These are phyloP conservation scores for Epichloe baconii DNA, from an alignment of 2,329 filamentous ascomycete species.

Conservation along the genomic window DNA sequence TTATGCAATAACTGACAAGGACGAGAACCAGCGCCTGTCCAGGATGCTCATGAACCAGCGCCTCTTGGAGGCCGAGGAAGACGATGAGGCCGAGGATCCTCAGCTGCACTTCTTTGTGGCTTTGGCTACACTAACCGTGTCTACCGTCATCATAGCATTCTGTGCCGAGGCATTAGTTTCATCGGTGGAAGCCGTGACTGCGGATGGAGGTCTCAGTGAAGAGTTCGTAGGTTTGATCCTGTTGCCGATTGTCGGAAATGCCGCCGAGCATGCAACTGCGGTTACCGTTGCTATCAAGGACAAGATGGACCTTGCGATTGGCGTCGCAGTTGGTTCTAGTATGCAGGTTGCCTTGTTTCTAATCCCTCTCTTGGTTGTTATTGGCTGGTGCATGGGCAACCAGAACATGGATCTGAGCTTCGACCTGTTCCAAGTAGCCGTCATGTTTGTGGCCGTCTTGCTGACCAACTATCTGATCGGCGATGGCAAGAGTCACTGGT, in stretches of 20 bases:
- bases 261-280: conserved; percentile 69
- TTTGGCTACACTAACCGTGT: conserved; percentile 53
- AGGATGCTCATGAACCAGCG: conserved; percentile 29
- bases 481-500: conserved; percentile 72
- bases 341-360: conserved; percentile 74
- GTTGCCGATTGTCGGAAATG: conserved; percentile 71
- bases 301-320: conserved; percentile 75
- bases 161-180: conserved; percentile 55
- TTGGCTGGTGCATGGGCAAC: conserved; percentile 62
- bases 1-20: conserved; percentile 18
- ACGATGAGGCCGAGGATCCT: conserved; percentile 63
- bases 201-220: conserved; percentile 46
- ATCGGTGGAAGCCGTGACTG: conserved; percentile 52
- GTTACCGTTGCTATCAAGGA: conserved; percentile 71
- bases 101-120: conserved; percentile 62
- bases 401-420: conserved; percentile 73
- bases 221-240: conserved; percentile 73
- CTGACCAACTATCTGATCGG: conserved; percentile 78
- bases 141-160: conserved; percentile 67
- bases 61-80: conserved; percentile 30
- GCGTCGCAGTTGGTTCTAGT: conserved; percentile 65
- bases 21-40: conserved; percentile 32
- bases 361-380: conserved; percentile 61
- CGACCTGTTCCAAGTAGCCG: conserved; percentile 78
- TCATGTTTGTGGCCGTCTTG: conserved; percentile 70